Evolutionary conservation across 306 rosid species (phyloP), one percentile per base, ranked within the genome.

Genomic region (Ziziphus jujuba): DNA sequence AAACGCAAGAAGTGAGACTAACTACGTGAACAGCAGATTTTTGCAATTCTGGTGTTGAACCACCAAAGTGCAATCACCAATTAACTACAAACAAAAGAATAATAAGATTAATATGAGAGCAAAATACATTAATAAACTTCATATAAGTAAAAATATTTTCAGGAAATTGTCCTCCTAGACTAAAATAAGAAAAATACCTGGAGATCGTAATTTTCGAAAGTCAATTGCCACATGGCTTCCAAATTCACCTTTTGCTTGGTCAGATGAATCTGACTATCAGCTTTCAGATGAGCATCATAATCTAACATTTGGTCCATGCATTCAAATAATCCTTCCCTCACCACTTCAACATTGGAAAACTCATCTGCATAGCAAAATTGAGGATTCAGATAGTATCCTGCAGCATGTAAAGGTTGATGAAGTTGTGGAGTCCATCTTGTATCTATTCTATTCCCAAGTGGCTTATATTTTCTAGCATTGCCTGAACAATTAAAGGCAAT

Each of bases 391-490:
- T 58, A 58, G 31, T 58, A 33, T 3, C 63, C 23, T 5, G 5
- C 47, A 6, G 63, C 63, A 15, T 58, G 45, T 10, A 58, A 58
- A 4, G 45, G 63, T 58, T 16, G 35, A 58, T 33, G 44, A 15
- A 58, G 11, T 3, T 31, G 44, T 15, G 24, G 11, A 6, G 6
- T 58, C 63, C 45, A 58, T n/a, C 63, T 9, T 7, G 5, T 20
- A 33, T 58, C 63, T 58, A 58, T 58, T 17, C 21, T 58, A 9
- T 33, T 33, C 63, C 45, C 25, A 4, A 25, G 25, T 58, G 63
- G 44, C 31, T 25, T 28, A 31, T 33, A 58, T 19, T 58, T 52
- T 17, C 22, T 59, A 10, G 16, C 24, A 9, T 25, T 38, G 15
- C 47, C 21, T 52, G 8, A 2, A 52, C 56, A 54, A 54, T 54